Evolutionary conservation across 306 rosid genomes (phyloP).

Genomic region (Dryas octopetala): DNA sequence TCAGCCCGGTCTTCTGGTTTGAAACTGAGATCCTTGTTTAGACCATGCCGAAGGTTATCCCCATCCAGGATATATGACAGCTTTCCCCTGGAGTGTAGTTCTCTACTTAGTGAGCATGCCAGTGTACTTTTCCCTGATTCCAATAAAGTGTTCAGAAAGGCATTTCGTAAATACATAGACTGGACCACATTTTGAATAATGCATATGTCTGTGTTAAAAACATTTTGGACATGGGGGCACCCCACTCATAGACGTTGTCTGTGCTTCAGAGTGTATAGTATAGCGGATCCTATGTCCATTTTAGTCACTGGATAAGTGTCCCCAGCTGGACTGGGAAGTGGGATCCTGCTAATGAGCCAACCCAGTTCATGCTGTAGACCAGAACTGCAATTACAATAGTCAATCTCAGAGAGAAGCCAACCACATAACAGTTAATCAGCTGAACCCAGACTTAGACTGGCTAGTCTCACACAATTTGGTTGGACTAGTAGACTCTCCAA

Average conservation of each 20-base stretch:
- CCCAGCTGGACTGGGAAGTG: background rate
- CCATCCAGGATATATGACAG: slow-evolving; percentile 84
- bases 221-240: background rate
- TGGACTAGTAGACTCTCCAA: background rate
- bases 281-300: background rate
- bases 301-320: background rate
- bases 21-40: slow-evolving; percentile 74
- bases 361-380: background rate
- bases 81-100: slow-evolving; percentile 60
- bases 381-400: background rate
- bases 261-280: background rate
- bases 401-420: background rate
- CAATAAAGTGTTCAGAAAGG: background rate
- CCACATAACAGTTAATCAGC: background rate
- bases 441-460: background rate
- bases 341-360: background rate
- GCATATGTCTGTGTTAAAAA: background rate
- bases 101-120: slow-evolving; percentile 71
- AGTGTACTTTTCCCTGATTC: slow-evolving; percentile 80
- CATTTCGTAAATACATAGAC: background rate
- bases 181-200: background rate
- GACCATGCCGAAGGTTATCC: slow-evolving; percentile 87
- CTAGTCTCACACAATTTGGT: background rate
- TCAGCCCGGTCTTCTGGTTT: slow-evolving; percentile 74
- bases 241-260: background rate